phyloP scores from a whole-genome alignment of 2,329 filamentous ascomycete species.

The Trichoderma hamatum region DNA sequence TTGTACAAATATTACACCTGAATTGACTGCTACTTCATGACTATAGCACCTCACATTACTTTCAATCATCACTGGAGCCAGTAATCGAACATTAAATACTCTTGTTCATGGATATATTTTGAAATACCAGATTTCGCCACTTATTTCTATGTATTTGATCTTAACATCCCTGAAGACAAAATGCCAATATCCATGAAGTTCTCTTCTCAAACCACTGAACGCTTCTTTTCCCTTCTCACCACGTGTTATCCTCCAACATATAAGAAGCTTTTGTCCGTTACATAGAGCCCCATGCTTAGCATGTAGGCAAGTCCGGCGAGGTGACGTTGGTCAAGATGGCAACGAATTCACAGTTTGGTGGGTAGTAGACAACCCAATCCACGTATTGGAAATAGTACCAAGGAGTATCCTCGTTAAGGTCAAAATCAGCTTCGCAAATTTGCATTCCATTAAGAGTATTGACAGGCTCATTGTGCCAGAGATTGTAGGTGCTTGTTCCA shows the following conservation, averaged over 20 bases:
- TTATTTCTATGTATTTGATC: background rate
- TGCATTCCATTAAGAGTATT: constrained; percentile 24
- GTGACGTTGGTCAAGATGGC: constrained; percentile 18
- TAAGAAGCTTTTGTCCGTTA: background rate
- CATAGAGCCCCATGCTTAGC: background rate
- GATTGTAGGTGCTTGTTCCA: constrained; percentile 10
- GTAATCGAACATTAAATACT: background rate
- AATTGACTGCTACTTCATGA: too few relatives aligned
- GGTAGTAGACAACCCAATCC: constrained; percentile 21
- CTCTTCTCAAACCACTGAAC: background rate
- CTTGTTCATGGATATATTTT: background rate
- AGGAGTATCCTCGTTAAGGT: constrained; percentile 22
- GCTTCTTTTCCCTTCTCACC: background rate
- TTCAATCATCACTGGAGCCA: background rate
- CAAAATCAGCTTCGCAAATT: constrained; percentile 25
- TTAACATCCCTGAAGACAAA: background rate
- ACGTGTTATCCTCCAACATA: background rate
- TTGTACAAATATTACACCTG: too few relatives aligned
- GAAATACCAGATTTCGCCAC: too few relatives aligned
- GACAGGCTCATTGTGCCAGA: constrained; percentile 15
- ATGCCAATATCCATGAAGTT: background rate
- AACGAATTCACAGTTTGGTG: constrained; percentile 15
- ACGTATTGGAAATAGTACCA: constrained; percentile 27
- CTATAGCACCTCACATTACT: too few relatives aligned
- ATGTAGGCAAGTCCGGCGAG: constrained; percentile 10